Conservation (phyloP, 129 eudicot species). For the Centrapalus pauciflorus region DNA sequence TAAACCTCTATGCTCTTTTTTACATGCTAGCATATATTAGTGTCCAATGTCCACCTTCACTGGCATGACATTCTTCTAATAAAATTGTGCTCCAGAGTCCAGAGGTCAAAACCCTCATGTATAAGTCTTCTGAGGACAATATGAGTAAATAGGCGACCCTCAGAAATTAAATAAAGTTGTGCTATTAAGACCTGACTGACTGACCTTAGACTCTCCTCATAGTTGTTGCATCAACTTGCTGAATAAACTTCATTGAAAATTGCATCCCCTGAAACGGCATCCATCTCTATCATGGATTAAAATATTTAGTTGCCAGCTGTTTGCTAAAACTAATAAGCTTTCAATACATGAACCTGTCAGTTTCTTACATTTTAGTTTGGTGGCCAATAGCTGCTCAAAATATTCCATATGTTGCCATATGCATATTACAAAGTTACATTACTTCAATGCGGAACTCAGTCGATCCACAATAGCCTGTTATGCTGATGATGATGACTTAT, state of each 20-base stretch:
- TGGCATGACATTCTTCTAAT: neutral
- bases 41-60: neutral
- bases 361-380: neutral
- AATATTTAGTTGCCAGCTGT: neutral
- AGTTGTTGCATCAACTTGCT: no score
- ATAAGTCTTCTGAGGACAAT: neutral
- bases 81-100: neutral
- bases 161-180: no score
- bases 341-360: neutral
- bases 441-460: neutral
- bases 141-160: neutral
- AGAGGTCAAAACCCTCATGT: neutral
- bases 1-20: neutral
- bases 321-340: neutral
- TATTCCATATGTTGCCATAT: neutral
- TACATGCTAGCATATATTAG: neutral
- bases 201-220: no score
- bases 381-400: neutral
- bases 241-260: no score
- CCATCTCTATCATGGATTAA: no score
- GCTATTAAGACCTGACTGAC: no score
- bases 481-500: slow-evolving; percentile 8
- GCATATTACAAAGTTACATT: slow-evolving; percentile 7
- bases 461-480: neutral
- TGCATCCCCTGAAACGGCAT: no score